These are phyloP conservation scores for Aspergillus sp. DNA, from an alignment of 2,329 filamentous ascomycete genomes.

Conservation along the genomic window DNA sequence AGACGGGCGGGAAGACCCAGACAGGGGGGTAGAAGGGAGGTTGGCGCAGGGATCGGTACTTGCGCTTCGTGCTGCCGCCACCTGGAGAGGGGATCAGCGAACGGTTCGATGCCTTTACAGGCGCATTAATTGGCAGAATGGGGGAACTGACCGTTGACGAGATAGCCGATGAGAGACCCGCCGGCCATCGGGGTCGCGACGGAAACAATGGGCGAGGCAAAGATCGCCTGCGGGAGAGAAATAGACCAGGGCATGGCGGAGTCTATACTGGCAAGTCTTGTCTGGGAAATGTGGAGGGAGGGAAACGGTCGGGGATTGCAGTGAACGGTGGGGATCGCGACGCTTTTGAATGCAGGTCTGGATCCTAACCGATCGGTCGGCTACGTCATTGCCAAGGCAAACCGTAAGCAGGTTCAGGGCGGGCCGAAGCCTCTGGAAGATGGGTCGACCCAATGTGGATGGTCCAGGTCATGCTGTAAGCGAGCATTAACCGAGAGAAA, in stretches of 20 bases:
- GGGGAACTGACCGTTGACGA: conserved; percentile 25
- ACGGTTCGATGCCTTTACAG: not conserved
- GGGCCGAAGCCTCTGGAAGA: not conserved
- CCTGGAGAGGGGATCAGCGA: conserved; percentile 7
- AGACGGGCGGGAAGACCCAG: conserved; percentile 59
- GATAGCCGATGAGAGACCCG: conserved; percentile 29
- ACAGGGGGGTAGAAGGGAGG: conserved; percentile 57
- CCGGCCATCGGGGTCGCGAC: conserved; percentile 28
- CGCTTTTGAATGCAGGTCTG: not conserved
- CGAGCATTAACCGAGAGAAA: not conserved
- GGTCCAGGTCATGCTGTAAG: too few relatives aligned
- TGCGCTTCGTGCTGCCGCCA: conserved; percentile 33
- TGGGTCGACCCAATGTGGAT: too few relatives aligned
- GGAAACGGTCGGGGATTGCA: too few relatives aligned
- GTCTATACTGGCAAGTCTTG: not conserved
- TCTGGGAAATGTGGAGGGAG: not conserved
- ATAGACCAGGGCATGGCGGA: conserved; percentile 31
- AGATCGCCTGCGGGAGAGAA: conserved; percentile 28
- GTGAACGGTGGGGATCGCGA: not conserved
- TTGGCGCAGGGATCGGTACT: conserved; percentile 40
- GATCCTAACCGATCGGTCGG: not conserved
- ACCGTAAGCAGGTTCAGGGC: not conserved
- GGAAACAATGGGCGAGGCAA: conserved; percentile 31
- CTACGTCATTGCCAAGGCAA: not conserved
- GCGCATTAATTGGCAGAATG: not conserved